phyloP scores from a whole-genome alignment of 1,139 yeast genomes.

The Nakaseomyces uthaithaninus region DNA sequence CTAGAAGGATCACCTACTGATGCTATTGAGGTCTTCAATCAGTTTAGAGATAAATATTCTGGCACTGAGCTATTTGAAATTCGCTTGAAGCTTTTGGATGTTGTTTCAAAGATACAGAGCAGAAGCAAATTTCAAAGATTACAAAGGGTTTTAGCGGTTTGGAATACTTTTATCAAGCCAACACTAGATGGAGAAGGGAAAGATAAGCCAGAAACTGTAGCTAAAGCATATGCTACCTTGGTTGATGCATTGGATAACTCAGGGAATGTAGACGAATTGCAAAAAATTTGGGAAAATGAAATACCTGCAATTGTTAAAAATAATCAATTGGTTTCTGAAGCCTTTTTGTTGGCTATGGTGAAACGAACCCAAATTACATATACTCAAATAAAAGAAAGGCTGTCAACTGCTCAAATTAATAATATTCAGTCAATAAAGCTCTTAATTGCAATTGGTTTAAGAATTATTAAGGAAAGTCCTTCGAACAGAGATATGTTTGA shows the following conservation, averaged over 20 bases:
- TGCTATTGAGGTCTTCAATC: slow-evolving; percentile 21
- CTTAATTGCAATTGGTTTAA: neutral
- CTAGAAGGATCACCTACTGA: slow-evolving; percentile 15
- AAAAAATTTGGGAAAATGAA: slow-evolving; percentile 23
- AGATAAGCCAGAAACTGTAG: slow-evolving; percentile 12
- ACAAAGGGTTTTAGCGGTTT: slow-evolving; percentile 27
- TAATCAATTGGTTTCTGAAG: slow-evolving; percentile 17
- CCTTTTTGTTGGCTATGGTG: slow-evolving; percentile 17
- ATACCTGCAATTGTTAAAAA: slow-evolving; percentile 19
- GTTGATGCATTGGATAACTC: slow-evolving; percentile 20
- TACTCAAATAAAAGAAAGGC: slow-evolving; percentile 11
- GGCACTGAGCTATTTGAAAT: neutral
- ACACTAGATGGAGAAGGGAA: slow-evolving; percentile 15
- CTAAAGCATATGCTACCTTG: slow-evolving; percentile 18
- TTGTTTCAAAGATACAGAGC: slow-evolving; percentile 20
- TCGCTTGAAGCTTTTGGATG: slow-evolving; percentile 13
- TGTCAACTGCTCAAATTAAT: slow-evolving; percentile 10
- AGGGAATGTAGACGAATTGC: slow-evolving; percentile 15
- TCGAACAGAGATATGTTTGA: neutral
- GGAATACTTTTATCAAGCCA: slow-evolving; percentile 27
- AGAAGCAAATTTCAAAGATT: slow-evolving; percentile 13
- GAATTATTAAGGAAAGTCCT: slow-evolving; percentile 2
- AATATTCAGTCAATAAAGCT: slow-evolving; percentile 2
- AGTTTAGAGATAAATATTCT: slow-evolving; percentile 12
- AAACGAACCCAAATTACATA: slow-evolving; percentile 12